Evolutionary conservation across 345 rosid species (phyloP), one percentile per base, ranked within the genome.

Genomic region (Heritiera fomes): DNA sequence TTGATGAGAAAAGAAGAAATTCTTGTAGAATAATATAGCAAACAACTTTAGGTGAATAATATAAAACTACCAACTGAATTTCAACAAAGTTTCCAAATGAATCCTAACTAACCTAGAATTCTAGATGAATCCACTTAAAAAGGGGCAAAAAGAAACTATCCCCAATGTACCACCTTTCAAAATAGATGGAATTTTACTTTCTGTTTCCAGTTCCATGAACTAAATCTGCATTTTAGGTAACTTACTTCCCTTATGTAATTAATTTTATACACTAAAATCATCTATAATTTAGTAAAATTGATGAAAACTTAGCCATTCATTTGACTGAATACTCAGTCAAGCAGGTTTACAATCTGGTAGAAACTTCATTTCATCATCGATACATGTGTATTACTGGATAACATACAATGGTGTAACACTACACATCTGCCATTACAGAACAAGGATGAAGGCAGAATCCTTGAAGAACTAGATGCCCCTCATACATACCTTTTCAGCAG

Each of bases 401-500:
- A 30, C 0, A 6, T 50, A 32, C 0, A 0, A 4, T 15, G 28
- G 2, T 3, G 1, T 15, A 71, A 50, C 32, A 34, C 17, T 32
- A 52, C 6, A 32, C 61, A 32, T 71, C 75, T 47, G 6, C 8
- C 61, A 59, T 45, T 23, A 65, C 62, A 59, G 23, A 69, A 43
- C 23, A 34, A 77, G 55, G 32, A 65, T 43, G 49, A 69, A 62
- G 10, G 46, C 52, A 50, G 72, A 62, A 14, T 46, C 68, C 7
- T 76, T 23, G 13, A 55, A 43, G 38, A 71, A 75, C 17, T 6
- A 10, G 53, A 70, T 43, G 78, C 46, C 61, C 64, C 47, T 32
- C 8, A 8, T 56, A 56, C 73, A 14, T 78, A 93, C 99, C 98
- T 93, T 95, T 85, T 90, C 99, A 64, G 99, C 99, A 66, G 98